Conservation (phyloP, 2,329 filamentous ascomycete species). For the Beauveria varroae region DNA sequence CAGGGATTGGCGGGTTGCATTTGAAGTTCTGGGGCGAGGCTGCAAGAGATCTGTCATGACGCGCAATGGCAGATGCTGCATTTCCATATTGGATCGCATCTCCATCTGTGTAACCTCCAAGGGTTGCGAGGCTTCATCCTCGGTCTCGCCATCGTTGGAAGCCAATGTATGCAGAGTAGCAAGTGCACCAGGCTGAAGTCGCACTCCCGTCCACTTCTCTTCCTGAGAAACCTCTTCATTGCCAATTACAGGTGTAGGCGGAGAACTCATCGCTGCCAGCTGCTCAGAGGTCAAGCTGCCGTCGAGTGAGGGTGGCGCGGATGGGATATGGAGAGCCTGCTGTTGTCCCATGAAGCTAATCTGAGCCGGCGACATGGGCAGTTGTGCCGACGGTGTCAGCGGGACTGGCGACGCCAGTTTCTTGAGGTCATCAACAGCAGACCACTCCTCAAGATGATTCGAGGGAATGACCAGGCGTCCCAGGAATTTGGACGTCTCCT, state of each 20-base stretch:
- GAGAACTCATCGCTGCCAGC: slow-evolving; percentile 73
- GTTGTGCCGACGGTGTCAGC: slow-evolving; percentile 56
- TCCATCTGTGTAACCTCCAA: slow-evolving; percentile 36
- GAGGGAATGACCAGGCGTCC: slow-evolving; percentile 46
- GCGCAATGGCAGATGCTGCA: slow-evolving; percentile 43
- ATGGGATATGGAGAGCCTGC: slow-evolving; percentile 59
- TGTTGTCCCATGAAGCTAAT: slow-evolving; percentile 62
- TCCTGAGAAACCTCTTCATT: slow-evolving; percentile 46
- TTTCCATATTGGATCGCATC: slow-evolving; percentile 27
- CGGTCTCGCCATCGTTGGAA: slow-evolving; percentile 53
- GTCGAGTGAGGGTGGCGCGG: slow-evolving; percentile 79
- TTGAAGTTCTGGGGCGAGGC: slow-evolving; percentile 21
- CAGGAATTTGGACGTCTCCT: slow-evolving; percentile 21
- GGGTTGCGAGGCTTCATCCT: slow-evolving; percentile 34
- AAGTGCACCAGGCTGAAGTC: slow-evolving; percentile 72
- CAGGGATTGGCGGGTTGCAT: slow-evolving; percentile 43
- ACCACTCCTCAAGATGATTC: slow-evolving; percentile 31
- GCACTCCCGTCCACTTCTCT: slow-evolving; percentile 63
- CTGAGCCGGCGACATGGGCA: slow-evolving; percentile 69
- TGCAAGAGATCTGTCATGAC: slow-evolving; percentile 37
- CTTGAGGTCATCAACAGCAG: slow-evolving; percentile 37
- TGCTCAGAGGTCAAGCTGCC: slow-evolving; percentile 86
- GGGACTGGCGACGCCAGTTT: slow-evolving; percentile 51
- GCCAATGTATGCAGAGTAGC: slow-evolving; percentile 72
- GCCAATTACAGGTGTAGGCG: slow-evolving; percentile 70